These are phyloP conservation scores for Phytophthora boehmeriae DNA, from an alignment of 352 stramenopile genomes.

Conservation along the genomic window DNA sequence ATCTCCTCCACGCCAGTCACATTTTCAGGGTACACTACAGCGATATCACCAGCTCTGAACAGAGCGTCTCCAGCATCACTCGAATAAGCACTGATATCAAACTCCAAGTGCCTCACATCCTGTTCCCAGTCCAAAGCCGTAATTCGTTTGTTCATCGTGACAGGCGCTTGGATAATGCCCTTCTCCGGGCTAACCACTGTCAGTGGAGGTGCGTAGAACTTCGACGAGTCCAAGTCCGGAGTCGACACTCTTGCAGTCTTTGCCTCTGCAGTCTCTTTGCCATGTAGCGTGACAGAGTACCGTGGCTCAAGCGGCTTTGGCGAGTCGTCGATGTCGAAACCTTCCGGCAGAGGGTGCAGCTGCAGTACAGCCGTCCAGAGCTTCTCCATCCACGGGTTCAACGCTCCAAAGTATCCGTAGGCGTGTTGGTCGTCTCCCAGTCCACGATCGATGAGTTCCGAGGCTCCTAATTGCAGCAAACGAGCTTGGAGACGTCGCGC, in stretches of 20 bases:
- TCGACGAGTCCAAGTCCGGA: conserved; percentile 39
- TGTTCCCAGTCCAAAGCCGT: conserved; percentile 79
- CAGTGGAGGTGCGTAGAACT: conserved; percentile 66
- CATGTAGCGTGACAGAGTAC: conserved; percentile 52
- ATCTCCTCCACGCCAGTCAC: conserved; percentile 68
- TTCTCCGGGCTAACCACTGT: conserved; percentile 44
- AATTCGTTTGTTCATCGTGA: conserved; percentile 68
- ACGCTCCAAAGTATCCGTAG: conserved; percentile 85
- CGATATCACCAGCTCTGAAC: conserved; percentile 78
- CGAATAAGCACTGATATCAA: conserved; percentile 42
- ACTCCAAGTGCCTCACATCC: conserved; percentile 82
- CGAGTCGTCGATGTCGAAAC: conserved; percentile 69
- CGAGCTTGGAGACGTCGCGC: conserved; percentile 84
- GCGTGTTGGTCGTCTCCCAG: conserved; percentile 90
- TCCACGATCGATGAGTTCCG: conserved; percentile 72
- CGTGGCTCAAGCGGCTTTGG: conserved; percentile 52
- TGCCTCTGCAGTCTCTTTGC: conserved; percentile 12
- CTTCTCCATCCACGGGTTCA: conserved; percentile 83
- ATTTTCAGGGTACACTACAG: conserved; percentile 83
- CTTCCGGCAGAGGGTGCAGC: conserved; percentile 53
- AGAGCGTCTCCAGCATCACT: conserved; percentile 1
- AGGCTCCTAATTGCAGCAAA: conserved; percentile 86
- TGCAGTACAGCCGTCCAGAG: conserved; percentile 66
- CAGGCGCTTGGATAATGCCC: conserved; percentile 55
- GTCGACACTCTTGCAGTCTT: conserved; percentile 20